Evolutionary conservation across 495 filamentous ascomycete species (phyloP), one percentile per base, ranked within the genome.

Genomic region (Trichocladium uniseriatum): DNA sequence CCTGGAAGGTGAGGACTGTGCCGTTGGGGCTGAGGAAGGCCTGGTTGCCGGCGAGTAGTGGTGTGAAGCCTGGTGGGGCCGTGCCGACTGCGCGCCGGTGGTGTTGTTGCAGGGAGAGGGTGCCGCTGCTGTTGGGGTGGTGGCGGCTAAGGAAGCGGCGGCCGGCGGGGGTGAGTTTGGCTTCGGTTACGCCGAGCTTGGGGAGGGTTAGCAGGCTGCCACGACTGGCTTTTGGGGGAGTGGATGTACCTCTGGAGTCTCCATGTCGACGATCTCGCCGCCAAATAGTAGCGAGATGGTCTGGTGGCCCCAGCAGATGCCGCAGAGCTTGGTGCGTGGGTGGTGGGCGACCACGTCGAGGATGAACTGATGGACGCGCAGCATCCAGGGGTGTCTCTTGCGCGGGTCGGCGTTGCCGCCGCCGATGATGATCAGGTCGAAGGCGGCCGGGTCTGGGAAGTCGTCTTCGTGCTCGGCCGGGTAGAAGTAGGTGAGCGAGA

Each of bases 231-330:
- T 37, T 22, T 19, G 39, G 19, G 20, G 13, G 28, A n/a, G 24
- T 49, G 22, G 27, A 18, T 21, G 37, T 38, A 69, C 68, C 59
- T 74, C 69, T 14, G 71, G 65, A 29, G 27, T 32, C 2, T 63
- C 56, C 56, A 72, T 65, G 40, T 66, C 68, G 31, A 57, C 66
- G 13, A 74, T 48, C 42, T 55, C 58, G 1, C 64, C 72, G 3
- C 73, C 72, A 53, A 74, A 69, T 15, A 71, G 42, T 19, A 67
- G 36, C 6, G 54, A 55, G 24, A 73, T 67, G 24, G 69, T 70
- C 58, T 76, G 70, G 55, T 75, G 70, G 22, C 72, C 73, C 71
- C 71, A 75, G 59, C 69, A 72, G 15, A 75, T 66, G 0, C 70
- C 69, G 10, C 67, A 46, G 29, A 76, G 42, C 53, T 76, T 76